Conservation (phyloP, 805 yeast genomes). For the Candida pseudoglaebosa region DNA sequence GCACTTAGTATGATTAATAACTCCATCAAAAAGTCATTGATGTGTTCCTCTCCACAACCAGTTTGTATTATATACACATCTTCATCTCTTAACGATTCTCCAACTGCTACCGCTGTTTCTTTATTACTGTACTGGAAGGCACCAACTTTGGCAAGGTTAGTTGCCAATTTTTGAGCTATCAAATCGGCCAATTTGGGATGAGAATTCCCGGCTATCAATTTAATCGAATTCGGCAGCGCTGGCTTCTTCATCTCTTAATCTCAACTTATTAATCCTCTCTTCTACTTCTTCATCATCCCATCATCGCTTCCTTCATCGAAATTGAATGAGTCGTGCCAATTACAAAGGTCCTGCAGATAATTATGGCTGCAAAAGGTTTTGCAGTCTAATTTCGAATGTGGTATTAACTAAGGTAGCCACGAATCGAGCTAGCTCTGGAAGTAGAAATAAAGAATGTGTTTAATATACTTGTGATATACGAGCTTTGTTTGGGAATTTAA, state of each 20-base stretch:
- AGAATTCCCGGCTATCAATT: constrained; percentile 60
- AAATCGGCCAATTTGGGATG: constrained; percentile 79
- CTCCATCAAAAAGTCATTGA: constrained; percentile 73
- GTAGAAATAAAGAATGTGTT: not conserved
- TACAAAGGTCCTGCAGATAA: not conserved
- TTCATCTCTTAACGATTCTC: constrained; percentile 82
- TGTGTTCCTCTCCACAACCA: constrained; percentile 70
- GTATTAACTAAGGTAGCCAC: too few relatives aligned
- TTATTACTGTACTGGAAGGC: constrained; percentile 83
- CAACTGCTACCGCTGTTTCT: constrained; percentile 79
- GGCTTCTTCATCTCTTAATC: constrained; percentile 8
- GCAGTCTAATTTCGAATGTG: constrained; percentile 2
- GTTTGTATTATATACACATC: constrained; percentile 78
- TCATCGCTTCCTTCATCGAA: not conserved
- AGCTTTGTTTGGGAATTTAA: too few relatives aligned
- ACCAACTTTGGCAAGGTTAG: constrained; percentile 68
- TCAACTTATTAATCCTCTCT: too few relatives aligned
- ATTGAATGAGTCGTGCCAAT: not conserved
- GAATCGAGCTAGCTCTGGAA: too few relatives aligned
- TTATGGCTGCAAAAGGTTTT: not conserved
- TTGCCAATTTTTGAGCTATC: constrained; percentile 63
- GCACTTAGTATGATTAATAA: constrained; percentile 76
- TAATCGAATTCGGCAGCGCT: constrained; percentile 40
- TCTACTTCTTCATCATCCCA: constrained; percentile 5
- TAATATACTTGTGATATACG: too few relatives aligned